Base-by-base conservation (phyloP, 108 stramenopile genomes). In the Discostella stelligeroides region DNA sequence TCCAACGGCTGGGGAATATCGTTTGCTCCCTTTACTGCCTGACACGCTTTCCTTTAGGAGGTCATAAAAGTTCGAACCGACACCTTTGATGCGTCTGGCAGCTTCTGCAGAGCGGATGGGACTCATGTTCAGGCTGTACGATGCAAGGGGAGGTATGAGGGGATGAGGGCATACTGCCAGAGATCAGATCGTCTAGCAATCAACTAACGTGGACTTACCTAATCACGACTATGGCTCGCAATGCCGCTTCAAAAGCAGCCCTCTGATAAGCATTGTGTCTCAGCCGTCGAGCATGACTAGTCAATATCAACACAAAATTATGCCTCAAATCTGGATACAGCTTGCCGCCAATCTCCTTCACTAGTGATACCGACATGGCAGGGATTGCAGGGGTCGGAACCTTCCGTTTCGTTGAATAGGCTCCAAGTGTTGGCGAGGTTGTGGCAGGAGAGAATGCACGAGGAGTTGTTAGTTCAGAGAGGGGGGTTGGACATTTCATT, bases 321-420 rank as follows among this genome's bases (percentile, higher is more conserved):
- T 82, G 75, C 24, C 71, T 68, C 0, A 82, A 55, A 50, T 82
- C 76, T 11, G 76, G 81, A 23, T 82, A 82, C 14, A 82, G 15
- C 43, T 78, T 82, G 7, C 81, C 81, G 30, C 81, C 81, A 9
- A 82, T 73, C 57, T 82, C 81, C 45, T 78, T 67, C 0, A 75
- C 68, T 7, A 80, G 59, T 27, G 60, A 60, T 18, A 37, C 42
- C 12, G 76, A 54, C 73, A 80, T 57, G 67, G 74, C 81, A 13
- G 81, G 81, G 9, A 82, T 77, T 18, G 76, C 66, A 5, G 81
- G 81, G 1, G 71, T 73, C 1, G 81, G 81, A 5, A 81, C 78
- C 45, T 74, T 68, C 17, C 24, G 66, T 50, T 75, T 74, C 23
- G 40, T 38, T 40, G 68, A 37, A 46, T 70, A 77, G 25, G 76